phyloP scores from a whole-genome alignment of 768 basidiomycete genomes.

The Mrakia gelida region DNA sequence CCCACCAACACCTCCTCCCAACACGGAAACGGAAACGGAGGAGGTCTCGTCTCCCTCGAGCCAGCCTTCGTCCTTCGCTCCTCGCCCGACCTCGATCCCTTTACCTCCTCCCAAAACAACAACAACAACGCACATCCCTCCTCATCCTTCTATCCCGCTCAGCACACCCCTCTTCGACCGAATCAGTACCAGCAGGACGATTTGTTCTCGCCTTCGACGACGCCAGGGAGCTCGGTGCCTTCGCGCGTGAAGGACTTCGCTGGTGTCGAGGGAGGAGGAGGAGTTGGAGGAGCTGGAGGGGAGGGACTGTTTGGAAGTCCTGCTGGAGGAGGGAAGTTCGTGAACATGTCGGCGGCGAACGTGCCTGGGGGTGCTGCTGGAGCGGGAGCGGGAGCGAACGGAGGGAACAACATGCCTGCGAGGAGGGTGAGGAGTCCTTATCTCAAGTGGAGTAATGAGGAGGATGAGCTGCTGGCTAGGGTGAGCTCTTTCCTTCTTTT shows the following conservation, averaged over 20 bases:
- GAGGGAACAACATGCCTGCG: slow-evolving; percentile 6
- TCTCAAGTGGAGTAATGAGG: slow-evolving; percentile 34
- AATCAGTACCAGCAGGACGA: not conserved
- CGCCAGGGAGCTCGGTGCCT: not conserved
- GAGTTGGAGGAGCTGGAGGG: not conserved
- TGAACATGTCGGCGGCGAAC: slow-evolving; percentile 9
- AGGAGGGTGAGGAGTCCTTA: slow-evolving; percentile 34
- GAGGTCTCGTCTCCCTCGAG: slow-evolving; percentile 12
- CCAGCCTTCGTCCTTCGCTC: slow-evolving; percentile 22
- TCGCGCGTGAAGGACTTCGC: not conserved
- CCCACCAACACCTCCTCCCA: not conserved
- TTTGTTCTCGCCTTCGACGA: slow-evolving; percentile 1
- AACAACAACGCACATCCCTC: not conserved
- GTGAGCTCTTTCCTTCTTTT: not conserved
- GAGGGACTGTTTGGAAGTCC: not conserved
- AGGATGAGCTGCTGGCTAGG: slow-evolving; percentile 38
- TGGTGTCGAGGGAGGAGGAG: not conserved
- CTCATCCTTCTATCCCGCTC: not conserved
- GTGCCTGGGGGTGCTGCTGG: not conserved
- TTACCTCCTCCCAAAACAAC: not conserved
- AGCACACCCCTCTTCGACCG: not conserved
- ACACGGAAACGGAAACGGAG: not conserved
- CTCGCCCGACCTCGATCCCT: not conserved
- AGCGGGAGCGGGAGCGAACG: not conserved
- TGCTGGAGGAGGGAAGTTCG: not conserved